Base-by-base conservation (phyloP, 108 stramenopile species). In the Cyclostephanos tholiformis region DNA sequence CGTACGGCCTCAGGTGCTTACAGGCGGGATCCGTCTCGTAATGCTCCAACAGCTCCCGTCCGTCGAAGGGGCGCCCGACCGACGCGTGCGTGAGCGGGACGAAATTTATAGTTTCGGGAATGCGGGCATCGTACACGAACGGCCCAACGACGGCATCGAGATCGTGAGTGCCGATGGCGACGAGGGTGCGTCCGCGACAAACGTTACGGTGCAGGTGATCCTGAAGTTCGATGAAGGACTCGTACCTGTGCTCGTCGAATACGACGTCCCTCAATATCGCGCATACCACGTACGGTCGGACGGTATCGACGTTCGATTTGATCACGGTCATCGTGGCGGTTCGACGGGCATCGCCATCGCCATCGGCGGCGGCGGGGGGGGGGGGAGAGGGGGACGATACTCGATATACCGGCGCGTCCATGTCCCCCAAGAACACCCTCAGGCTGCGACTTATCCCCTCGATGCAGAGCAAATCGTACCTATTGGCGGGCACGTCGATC, bases 131-230 rank as follows among this genome's bases (percentile, higher is more conserved):
- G 80, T 98, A 99, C 53, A 58, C 52, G 80, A 97, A 99, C 30
- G 98, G 98, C 11, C 93, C 95, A 71, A 87, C 46, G 36, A 98
- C 76, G 16, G 93, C 79, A 80, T 96, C 97, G 75, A 98, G 76
- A 82, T 99, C 99, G 77, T 99, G 99, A 46, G 99, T 98, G 39
- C 99, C 99, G 75, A 99, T 98, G 27, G 99, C 98, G 60, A 99
- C 99, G 35, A 98, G 83, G 3, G 97, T 98, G 52, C 99, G 89
- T 51, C 92, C 87, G 43, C 99, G 95, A 87, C 99, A 99, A 27
- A 99, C 82, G 83, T 99, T 99, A 46, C 97, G 94, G 76, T 99
- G 99, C 35, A 99, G 87, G 78, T 99, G 97, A 82, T 99, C 99
- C 83, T 99, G 99, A 78, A 99, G 85, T 60, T 98, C 98, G 75